phyloP scores from a whole-genome alignment of 2,329 filamentous ascomycete species.

The Aspergillus brasiliensis region DNA sequence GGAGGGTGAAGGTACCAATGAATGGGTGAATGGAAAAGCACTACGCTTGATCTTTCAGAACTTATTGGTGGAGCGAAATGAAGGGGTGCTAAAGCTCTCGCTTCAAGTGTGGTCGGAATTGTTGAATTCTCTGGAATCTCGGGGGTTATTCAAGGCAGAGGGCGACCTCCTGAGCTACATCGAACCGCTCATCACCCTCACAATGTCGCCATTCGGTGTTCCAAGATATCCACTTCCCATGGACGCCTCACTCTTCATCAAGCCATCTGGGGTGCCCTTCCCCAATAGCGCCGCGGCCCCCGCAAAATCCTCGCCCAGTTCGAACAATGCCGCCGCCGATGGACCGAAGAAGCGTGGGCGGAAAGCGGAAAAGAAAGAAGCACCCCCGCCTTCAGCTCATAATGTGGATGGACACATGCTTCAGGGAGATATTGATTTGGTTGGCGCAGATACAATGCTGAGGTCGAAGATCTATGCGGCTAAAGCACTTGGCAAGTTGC shows the following conservation, averaged over 20 bases:
- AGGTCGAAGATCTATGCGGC: constrained; percentile 87
- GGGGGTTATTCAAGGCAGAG: constrained; percentile 65
- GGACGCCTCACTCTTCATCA: constrained; percentile 86
- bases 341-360: constrained; percentile 74
- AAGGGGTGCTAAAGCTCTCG: constrained; percentile 77
- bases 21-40: constrained; percentile 90
- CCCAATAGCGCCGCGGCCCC: constrained; percentile 49
- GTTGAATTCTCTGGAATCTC: constrained; percentile 65
- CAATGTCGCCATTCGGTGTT: constrained; percentile 88
- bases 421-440: constrained; percentile 91
- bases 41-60: constrained; percentile 93
- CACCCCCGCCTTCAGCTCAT: constrained; percentile 70
- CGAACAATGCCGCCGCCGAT: constrained; percentile 54
- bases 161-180: constrained; percentile 75
- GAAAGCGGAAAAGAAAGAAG: constrained; percentile 81
- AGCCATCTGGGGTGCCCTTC: constrained; percentile 87
- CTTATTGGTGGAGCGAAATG: constrained; percentile 87
- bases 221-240: constrained; percentile 88
- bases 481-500: constrained; percentile 79
- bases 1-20: constrained; percentile 74
- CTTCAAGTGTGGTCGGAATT: constrained; percentile 84
- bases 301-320: constrained; percentile 45
- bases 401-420: constrained; percentile 99
- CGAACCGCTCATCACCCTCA: constrained; percentile 78
- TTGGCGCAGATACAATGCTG: constrained; percentile 84